Percentiles rank a stretch among this genome's conserved stretches.
phyloP scores from a whole-genome alignment of 2,329 filamentous ascomycete genomes.

The Sporothrix dimorphospora region DNA sequence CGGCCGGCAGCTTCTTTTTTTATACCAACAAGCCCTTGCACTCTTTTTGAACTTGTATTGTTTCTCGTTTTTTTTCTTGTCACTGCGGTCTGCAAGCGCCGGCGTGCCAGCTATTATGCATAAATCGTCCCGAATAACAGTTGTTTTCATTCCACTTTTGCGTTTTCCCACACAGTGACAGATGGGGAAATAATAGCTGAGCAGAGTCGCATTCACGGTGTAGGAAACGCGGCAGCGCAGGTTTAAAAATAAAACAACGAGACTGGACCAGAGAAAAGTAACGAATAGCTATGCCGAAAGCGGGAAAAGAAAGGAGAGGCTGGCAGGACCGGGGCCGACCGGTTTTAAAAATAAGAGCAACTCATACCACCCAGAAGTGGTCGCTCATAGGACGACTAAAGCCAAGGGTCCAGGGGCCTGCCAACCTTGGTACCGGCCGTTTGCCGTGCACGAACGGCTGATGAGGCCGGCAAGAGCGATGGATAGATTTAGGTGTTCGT shows the following conservation, averaged over 20 bases:
- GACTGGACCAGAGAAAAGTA: not conserved
- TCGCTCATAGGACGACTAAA: not conserved
- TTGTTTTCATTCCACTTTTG: not conserved
- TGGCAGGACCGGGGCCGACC: not conserved
- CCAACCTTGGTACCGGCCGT: conserved; percentile 8
- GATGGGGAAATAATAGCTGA: not conserved
- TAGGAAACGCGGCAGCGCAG: conserved; percentile 1
- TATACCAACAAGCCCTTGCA: not conserved
- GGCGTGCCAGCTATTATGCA: conserved; percentile 3
- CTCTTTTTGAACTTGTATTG: too few relatives aligned
- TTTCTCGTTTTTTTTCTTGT: not conserved
- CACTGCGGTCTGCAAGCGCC: conserved; percentile 10
- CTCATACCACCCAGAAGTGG: conserved; percentile 3
- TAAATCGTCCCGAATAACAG: not conserved
- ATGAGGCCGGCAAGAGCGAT: not conserved
- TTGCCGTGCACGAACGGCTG: conserved; percentile 13
- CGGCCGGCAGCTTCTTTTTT: not conserved
- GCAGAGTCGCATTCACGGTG: conserved; percentile 16
- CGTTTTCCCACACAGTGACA: not conserved
- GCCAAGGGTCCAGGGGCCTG: not conserved
- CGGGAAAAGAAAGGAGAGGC: not conserved
- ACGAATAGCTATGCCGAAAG: not conserved
- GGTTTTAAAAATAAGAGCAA: not conserved
- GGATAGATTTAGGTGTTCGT: not conserved
- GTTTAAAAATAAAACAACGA: conserved; percentile 11